Conservation (phyloP, 78 protist species). For the Protostelium mycophagum region DNA sequence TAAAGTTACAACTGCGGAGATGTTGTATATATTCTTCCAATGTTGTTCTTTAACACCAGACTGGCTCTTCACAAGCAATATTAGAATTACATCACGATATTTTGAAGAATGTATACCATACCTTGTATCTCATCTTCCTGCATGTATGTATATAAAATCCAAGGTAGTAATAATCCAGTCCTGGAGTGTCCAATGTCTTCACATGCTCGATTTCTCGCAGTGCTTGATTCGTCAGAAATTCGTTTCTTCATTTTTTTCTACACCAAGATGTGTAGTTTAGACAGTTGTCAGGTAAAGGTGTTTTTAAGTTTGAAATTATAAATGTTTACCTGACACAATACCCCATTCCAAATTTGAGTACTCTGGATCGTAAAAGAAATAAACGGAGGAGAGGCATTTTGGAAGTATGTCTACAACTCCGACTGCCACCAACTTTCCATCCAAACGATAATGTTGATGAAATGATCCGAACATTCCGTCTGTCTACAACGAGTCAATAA, state of each 20-base stretch:
- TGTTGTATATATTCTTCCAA: no score
- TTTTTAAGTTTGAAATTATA: no score
- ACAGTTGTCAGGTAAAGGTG: not conserved
- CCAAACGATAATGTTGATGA: constrained; percentile 75
- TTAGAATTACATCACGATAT: no score
- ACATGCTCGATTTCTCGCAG: constrained; percentile 29
- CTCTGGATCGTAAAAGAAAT: constrained; percentile 79
- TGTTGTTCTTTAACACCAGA: no score
- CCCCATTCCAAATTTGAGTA: constrained; percentile 38
- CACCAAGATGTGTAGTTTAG: no score
- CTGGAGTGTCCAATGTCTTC: not conserved
- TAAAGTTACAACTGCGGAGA: no score
- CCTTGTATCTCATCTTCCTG: constrained; percentile 76
- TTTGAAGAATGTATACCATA: not conserved
- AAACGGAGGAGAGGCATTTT: constrained; percentile 73
- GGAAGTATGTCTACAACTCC: constrained; percentile 81
- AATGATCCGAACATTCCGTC: constrained; percentile 45
- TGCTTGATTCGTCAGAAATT: not conserved
- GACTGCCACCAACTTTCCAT: constrained; percentile 73
- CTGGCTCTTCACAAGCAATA: no score
- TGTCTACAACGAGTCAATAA: not conserved
- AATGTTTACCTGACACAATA: constrained; percentile 5
- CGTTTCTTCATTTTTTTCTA: constrained; percentile 8
- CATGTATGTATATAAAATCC: constrained; percentile 66
- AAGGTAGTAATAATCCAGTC: constrained; percentile 63